These are phyloP conservation scores for Pythium folliculosum DNA, from an alignment of 352 stramenopile species.

Conservation along the genomic window DNA sequence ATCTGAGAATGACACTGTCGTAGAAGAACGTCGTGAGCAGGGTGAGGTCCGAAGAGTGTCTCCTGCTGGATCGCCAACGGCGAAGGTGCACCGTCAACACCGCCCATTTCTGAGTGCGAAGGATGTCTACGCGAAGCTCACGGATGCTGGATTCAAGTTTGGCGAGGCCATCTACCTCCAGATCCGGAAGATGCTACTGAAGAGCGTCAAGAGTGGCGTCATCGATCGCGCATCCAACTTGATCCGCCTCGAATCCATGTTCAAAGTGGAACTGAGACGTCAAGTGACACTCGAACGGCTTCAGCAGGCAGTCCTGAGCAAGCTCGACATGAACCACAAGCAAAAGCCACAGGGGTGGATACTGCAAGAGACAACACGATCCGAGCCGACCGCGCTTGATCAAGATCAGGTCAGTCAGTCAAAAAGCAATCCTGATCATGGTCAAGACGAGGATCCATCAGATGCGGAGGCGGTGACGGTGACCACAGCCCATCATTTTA, in stretches of 20 bases:
- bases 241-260: slow-evolving; percentile 57
- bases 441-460: neutral
- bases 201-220: slow-evolving; percentile 45
- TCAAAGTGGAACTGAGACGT: slow-evolving; percentile 56
- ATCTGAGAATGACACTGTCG: slow-evolving; percentile 9
- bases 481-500: slow-evolving; percentile 46
- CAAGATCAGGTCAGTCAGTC: neutral
- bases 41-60: neutral
- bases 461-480: slow-evolving; percentile 12
- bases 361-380: neutral
- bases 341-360: slow-evolving; percentile 11
- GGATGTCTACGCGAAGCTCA: slow-evolving; percentile 42
- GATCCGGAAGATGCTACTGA: slow-evolving; percentile 41
- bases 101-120: slow-evolving; percentile 8
- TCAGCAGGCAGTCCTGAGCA: slow-evolving; percentile 36
- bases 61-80: neutral
- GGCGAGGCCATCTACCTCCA: slow-evolving; percentile 52
- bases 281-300: slow-evolving; percentile 58
- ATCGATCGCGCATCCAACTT: slow-evolving; percentile 45
- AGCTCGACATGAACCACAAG: slow-evolving; percentile 22
- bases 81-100: neutral
- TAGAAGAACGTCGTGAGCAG: neutral
- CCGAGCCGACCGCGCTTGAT: neutral
- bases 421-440: neutral
- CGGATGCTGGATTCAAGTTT: slow-evolving; percentile 35